A percentile compares a stretch with the other conserved stretches of the same genome.
Conservation (phyloP, 1,284 basidiomycete species). For the Chondrostereum purpureum region DNA sequence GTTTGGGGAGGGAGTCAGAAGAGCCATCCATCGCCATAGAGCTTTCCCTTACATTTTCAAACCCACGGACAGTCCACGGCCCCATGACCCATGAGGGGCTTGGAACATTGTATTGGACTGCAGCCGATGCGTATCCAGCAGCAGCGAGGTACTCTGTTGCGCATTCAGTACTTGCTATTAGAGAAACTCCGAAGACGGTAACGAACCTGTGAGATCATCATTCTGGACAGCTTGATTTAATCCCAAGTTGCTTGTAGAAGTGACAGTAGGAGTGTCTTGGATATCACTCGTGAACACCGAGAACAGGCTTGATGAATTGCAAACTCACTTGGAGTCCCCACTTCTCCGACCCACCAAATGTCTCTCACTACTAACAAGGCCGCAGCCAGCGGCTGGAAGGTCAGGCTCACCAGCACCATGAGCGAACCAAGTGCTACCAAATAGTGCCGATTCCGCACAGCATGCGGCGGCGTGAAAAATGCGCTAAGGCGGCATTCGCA, state of each 20-base stretch:
- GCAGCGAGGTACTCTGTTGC: conserved; percentile 42
- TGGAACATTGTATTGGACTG: conserved; percentile 36
- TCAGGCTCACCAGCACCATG: conserved; percentile 38
- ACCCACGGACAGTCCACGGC: conserved; percentile 38
- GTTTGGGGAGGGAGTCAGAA: conserved; percentile 1
- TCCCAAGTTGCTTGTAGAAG: conserved; percentile 20
- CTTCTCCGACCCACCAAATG: conserved; percentile 24
- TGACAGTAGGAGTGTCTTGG: conserved; percentile 25
- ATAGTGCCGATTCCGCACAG: conserved; percentile 39
- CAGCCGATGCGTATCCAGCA: conserved; percentile 45
- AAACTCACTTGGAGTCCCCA: conserved; percentile 12
- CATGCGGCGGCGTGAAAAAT: conserved; percentile 37
- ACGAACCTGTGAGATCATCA: conserved; percentile 40
- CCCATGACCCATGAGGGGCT: conserved; percentile 36
- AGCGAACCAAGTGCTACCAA: conserved; percentile 39
- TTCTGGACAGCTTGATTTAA: conserved; percentile 38
- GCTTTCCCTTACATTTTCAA: conserved; percentile 30
- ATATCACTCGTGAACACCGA: conserved; percentile 20
- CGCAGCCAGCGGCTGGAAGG: conserved; percentile 44
- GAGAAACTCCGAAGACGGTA: background rate
- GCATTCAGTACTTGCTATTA: background rate
- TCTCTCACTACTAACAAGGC: conserved; percentile 40
- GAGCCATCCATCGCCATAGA: background rate
- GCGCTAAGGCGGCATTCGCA: conserved; percentile 31
- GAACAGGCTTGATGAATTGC: too few relatives aligned